Percentiles rank a stretch among this genome's conserved stretches.
phyloP scores from a whole-genome alignment of 495 filamentous ascomycete genomes.

The Apiosordaria backusii region DNA sequence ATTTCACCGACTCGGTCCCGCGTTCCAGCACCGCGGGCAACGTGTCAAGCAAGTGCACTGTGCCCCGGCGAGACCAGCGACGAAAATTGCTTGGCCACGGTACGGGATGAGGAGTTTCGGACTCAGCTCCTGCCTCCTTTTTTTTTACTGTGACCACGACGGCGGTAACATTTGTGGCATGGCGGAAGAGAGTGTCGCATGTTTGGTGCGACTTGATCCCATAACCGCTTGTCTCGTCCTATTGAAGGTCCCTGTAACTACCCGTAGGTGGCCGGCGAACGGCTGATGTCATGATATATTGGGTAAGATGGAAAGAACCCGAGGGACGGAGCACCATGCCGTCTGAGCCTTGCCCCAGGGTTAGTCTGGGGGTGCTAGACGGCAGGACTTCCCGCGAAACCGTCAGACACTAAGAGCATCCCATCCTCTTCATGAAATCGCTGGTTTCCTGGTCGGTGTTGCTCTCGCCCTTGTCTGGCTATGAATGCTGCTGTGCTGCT shows the following conservation, averaged over 20 bases:
- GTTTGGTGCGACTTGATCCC: constrained; percentile 8
- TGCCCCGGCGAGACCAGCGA: background rate
- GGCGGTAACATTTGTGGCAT: constrained; percentile 13
- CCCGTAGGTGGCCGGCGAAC: constrained; percentile 1
- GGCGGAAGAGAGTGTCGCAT: constrained; percentile 13
- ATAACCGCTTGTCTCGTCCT: background rate
- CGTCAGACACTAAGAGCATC: no score
- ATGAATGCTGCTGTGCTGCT: no score
- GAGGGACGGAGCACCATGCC: constrained; percentile 5
- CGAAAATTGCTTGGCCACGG: constrained; percentile 13
- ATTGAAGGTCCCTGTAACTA: background rate
- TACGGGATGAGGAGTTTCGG: constrained; percentile 8
- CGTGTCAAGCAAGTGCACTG: background rate
- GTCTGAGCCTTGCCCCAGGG: constrained; percentile 5
- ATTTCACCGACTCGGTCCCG: constrained; percentile 13
- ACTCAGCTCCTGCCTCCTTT: constrained; percentile 5
- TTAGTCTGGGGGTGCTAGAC: constrained; percentile 2
- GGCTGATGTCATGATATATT: constrained; percentile 1
- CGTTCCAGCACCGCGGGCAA: constrained; percentile 4
- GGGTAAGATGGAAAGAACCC: background rate
- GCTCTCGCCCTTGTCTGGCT: background rate
- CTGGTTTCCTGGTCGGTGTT: background rate
- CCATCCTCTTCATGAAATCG: background rate
- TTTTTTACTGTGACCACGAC: constrained; percentile 6
- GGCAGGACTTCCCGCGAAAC: constrained; percentile 12